Evolutionary conservation across 2,329 filamentous ascomycete species (phyloP), one percentile per base, ranked within the genome.

Genomic region (Gyromitra esculenta): DNA sequence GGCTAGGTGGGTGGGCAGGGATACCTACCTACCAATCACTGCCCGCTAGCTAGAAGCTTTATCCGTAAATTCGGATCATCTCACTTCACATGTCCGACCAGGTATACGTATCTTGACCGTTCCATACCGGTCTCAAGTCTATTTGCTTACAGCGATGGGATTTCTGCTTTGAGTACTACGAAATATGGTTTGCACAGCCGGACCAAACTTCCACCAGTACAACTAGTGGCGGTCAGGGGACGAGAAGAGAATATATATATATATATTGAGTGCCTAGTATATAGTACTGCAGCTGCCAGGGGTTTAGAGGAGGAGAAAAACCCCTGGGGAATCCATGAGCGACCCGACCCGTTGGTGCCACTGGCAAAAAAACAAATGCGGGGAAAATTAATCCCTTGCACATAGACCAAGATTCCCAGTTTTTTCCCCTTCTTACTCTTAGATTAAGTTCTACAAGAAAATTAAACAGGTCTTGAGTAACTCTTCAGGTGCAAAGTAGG

Each of bases 1-100:
- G 63, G n/a, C n/a, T n/a, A n/a, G n/a, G 68, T 65, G 68, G 59
- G 48, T 65, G 11, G 25, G 18, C 50, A 73, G 52, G 70, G 69
- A 15, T 54, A 60, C 2, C 25, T 31, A 31, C 25, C 25, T 31
- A 4, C 2, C 25, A 3, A 4, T 31, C 25, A 4, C 25, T 31
- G 25, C 2, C 25, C 25, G 25, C 25, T 3, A 48, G n/a, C 48
- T 39, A 25, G 18, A 15, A 21, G 35, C n/a, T 57, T 45, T 65
- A 50, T 60, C 25, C 57, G n/a, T 50, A 41, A 35, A 57, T 9
- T 37, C 25, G 25, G 54, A 57, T 57, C 31, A 15, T 56, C 25
- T 56, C 25, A 35, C 31, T 57, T 37, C 31, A 57, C 54, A 57
- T 57, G 25, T n/a, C 31, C n/a, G 54, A n/a, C 54, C 11, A 57